A percentile compares a stretch with the other conserved stretches of the same genome.
Conservation (phyloP, 768 basidiomycete genomes). For the Lentinula sp. region DNA sequence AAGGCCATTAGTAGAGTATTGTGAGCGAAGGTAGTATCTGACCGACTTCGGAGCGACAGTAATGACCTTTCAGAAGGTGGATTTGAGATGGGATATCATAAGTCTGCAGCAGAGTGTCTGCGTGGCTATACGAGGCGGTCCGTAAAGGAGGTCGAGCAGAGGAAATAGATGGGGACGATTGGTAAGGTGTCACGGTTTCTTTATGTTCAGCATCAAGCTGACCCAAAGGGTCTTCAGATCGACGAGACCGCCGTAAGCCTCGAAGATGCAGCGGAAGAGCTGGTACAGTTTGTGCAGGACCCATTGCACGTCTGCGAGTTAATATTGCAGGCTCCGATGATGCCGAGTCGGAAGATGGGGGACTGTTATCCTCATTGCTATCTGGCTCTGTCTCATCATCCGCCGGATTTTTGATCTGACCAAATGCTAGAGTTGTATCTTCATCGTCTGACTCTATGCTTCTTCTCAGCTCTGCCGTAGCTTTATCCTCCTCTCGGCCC, state of each 20-base stretch:
- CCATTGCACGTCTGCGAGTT: slow-evolving; percentile 42
- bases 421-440: slow-evolving; percentile 25
- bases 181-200: slow-evolving; percentile 41
- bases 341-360: background rate
- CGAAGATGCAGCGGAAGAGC: slow-evolving; percentile 61
- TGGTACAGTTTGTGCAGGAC: slow-evolving; percentile 70
- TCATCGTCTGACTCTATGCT: slow-evolving; percentile 44
- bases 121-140: slow-evolving; percentile 34
- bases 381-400: slow-evolving; percentile 41
- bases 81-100: slow-evolving; percentile 66
- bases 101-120: slow-evolving; percentile 55
- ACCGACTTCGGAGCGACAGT: slow-evolving; percentile 80
- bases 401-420: slow-evolving; percentile 13
- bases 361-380: background rate
- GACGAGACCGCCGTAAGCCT: slow-evolving; percentile 42
- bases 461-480: slow-evolving; percentile 28
- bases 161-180: slow-evolving; percentile 68
- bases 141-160: slow-evolving; percentile 38
- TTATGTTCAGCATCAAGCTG: slow-evolving; percentile 46
- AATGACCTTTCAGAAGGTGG: slow-evolving; percentile 77
- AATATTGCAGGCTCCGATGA: slow-evolving; percentile 1
- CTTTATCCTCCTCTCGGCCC: slow-evolving; percentile 69
- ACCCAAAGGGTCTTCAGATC: slow-evolving; percentile 71
- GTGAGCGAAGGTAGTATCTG: background rate
- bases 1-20: slow-evolving; percentile 9